Evolutionary conservation across 768 basidiomycete species (phyloP).

Genomic region (Lyophyllum decastes): DNA sequence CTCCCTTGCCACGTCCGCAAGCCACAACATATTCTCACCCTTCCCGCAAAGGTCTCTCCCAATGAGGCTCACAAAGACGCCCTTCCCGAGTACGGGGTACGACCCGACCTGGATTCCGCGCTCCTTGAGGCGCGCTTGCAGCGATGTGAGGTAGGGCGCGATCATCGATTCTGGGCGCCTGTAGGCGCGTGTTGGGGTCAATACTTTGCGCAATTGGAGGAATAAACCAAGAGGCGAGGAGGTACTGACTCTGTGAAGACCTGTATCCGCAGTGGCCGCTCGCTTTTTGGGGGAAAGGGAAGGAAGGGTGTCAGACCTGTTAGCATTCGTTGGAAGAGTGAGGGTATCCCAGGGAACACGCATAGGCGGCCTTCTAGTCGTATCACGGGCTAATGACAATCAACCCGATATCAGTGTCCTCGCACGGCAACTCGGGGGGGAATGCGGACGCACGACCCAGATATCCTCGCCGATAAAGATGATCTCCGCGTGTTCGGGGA

Average conservation of each 20-base stretch:
- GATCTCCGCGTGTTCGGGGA: slow-evolving; percentile 78
- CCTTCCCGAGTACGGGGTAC: slow-evolving; percentile 64
- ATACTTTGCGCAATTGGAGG: background rate
- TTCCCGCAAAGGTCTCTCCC: slow-evolving; percentile 42
- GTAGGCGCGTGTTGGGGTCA: slow-evolving; percentile 1
- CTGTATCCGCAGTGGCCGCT: slow-evolving; percentile 78
- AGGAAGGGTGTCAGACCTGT: slow-evolving; percentile 72
- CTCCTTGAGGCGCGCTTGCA: slow-evolving; percentile 70
- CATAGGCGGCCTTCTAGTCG: slow-evolving; percentile 85
- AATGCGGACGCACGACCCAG: slow-evolving; percentile 70
- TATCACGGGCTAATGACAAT: slow-evolving; percentile 68
- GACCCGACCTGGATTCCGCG: slow-evolving; percentile 85
- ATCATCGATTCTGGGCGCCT: slow-evolving; percentile 79
- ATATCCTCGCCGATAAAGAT: slow-evolving; percentile 78
- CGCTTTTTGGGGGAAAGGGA: slow-evolving; percentile 72
- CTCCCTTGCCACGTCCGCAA: slow-evolving; percentile 61
- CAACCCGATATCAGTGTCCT: slow-evolving; percentile 2
- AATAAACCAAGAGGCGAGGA: background rate
- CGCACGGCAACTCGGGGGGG: background rate
- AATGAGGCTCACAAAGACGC: slow-evolving; percentile 74
- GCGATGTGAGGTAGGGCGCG: slow-evolving; percentile 79
- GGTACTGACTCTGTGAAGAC: slow-evolving; percentile 76
- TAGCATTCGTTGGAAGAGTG: slow-evolving; percentile 81
- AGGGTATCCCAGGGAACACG: slow-evolving; percentile 89
- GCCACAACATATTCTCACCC: slow-evolving; percentile 43